Evolutionary conservation across 495 filamentous ascomycete species (phyloP).

Genomic region (Penicillium crystallinum): DNA sequence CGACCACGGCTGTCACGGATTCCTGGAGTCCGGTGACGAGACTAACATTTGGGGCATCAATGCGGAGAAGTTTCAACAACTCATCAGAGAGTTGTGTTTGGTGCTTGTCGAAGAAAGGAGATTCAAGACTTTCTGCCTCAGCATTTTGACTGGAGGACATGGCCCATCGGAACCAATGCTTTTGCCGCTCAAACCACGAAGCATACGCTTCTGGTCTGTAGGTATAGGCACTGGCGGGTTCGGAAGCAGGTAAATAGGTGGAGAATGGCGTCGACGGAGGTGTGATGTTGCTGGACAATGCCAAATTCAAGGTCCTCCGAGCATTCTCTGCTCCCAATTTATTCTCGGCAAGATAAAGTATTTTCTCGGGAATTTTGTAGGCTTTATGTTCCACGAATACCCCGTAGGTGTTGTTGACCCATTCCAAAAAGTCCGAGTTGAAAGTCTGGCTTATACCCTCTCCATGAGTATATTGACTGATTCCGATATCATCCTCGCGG

Average conservation of each 20-base stretch:
- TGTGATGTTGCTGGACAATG: constrained; percentile 16
- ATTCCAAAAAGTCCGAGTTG: constrained; percentile 29
- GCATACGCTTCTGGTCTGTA: constrained; percentile 17
- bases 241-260: constrained; percentile 31
- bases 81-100: constrained; percentile 31
- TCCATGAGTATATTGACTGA: constrained; percentile 11
- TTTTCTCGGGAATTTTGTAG: constrained; percentile 14
- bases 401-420: constrained; percentile 27
- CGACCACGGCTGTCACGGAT: constrained; percentile 36
- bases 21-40: constrained; percentile 18
- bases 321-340: constrained; percentile 29
- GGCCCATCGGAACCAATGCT: constrained; percentile 40
- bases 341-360: constrained; percentile 34
- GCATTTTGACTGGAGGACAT: constrained; percentile 21
- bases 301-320: constrained; percentile 34
- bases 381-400: constrained; percentile 21
- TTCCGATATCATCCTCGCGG: constrained; percentile 22
- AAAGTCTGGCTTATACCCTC: constrained; percentile 9
- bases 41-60: neutral
- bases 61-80: constrained; percentile 33
- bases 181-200: constrained; percentile 32
- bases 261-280: constrained; percentile 27
- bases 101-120: constrained; percentile 31
- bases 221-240: constrained; percentile 18
- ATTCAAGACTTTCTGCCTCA: constrained; percentile 5